Evolutionary conservation across 1,284 basidiomycete genomes (phyloP).

Genomic region (Paramarasmius palmivorus): DNA sequence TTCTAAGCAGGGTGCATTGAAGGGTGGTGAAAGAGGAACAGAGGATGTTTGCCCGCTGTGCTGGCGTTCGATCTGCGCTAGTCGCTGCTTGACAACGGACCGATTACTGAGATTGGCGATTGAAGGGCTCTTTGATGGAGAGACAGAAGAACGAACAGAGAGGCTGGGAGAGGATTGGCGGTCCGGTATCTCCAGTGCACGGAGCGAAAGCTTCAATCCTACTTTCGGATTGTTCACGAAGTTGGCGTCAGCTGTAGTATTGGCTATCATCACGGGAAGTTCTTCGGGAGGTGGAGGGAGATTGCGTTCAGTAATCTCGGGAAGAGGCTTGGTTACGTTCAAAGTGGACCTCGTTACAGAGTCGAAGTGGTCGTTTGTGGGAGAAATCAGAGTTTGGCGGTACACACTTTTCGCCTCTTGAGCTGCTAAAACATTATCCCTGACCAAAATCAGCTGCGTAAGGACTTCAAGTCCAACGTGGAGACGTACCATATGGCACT

Average conservation of each 20-base stretch:
- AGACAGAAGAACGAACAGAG: slow-evolving; percentile 16
- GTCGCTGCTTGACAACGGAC: slow-evolving; percentile 53
- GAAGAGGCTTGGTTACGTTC: slow-evolving; percentile 9
- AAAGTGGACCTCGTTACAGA: too few species aligned
- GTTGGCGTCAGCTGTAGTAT: not conserved
- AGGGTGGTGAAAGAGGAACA: not conserved
- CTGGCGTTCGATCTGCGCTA: slow-evolving; percentile 41
- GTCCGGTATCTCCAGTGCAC: too few species aligned
- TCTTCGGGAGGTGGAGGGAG: slow-evolving; percentile 7
- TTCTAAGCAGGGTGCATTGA: not conserved
- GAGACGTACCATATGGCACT: slow-evolving; percentile 63
- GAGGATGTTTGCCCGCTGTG: not conserved
- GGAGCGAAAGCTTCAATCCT: too few species aligned
- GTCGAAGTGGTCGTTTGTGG: too few species aligned
- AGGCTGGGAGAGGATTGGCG: slow-evolving; percentile 4
- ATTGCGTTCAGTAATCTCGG: slow-evolving; percentile 6
- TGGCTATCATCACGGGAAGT: not conserved
- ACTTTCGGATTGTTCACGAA: not conserved
- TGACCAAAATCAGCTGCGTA: slow-evolving; percentile 23
- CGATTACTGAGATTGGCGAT: slow-evolving; percentile 48
- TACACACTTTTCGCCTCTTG: slow-evolving; percentile 27
- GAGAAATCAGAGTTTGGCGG: slow-evolving; percentile 2
- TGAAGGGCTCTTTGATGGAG: slow-evolving; percentile 46
- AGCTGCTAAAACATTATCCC: slow-evolving; percentile 58
- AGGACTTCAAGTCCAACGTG: slow-evolving; percentile 5